Base-by-base conservation (phyloP, 257 asterid genomes). In the Solanum medicagineum region DNA sequence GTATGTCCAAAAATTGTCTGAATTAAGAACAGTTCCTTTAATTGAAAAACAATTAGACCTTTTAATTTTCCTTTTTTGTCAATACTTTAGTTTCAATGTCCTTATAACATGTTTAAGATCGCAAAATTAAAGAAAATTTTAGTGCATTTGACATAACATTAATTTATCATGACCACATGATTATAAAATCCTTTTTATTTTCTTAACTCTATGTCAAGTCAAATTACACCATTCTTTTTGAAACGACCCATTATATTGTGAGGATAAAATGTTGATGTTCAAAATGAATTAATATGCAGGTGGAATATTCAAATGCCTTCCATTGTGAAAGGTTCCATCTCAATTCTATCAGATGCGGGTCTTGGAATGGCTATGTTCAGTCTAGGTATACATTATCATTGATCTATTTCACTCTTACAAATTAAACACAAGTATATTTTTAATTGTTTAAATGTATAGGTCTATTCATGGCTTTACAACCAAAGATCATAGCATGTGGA, bases 291-390 rank as follows among this genome's bases (percentile, higher is more conserved):
- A 15, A 26, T 24, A 8, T 51, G 71, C 91, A 95, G 99, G 85
- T 95, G 97, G 97, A 92, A 96, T 86, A 91, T 96, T 56, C 90
- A 96, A 85, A 96, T 96, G 99, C 99, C 99, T 4, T 47, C 94
- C 12, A 93, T 96, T 47, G 94, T 94, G 15, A 91, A 90, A 87
- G 98, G 98, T 20, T 96, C 98, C n/a, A 96, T 96, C 80, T 89
- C 99, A 12, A 93, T 96, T 54, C 87, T 96, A 83, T 94, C 99
- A 4, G 99, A 96, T 87, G 98, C 98, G 24, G 99, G 99, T 26
- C 96, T 94, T 81, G 99, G 99, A 85, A 96, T 96, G 98, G 99
- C 98, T 66, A 94, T 96, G 98, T 96, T 94, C 87, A 96, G 98
- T 87, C 90, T 94, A 88, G 98, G 98, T 93, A 91, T 36, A 15